Evolutionary conservation across 768 basidiomycete species (phyloP), one percentile per base, ranked within the genome.

Genomic region (Naganishia kalamii): DNA sequence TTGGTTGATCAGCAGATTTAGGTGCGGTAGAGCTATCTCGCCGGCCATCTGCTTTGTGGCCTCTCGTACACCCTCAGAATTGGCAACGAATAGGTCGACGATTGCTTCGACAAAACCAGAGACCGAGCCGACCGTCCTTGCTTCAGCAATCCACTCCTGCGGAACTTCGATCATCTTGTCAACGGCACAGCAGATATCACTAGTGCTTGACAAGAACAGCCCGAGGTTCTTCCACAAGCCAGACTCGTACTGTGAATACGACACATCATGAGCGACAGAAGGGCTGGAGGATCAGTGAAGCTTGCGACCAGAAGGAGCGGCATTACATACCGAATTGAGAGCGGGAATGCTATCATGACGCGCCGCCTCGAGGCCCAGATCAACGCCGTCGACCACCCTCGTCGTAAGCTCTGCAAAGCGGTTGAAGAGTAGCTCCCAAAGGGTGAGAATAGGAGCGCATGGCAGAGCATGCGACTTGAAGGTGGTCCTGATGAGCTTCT

Each of bases 1-100:
- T 30, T 64, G 63, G 21, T 52, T 44, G n/a, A 64, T 52, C 40
- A 64, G 29, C 15, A 64, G 13, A 25, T 52, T 51, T 1, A 64
- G 51, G 57, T 64, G 47, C 4, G 63, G 50, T n/a, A 64, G 10
- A 29, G 63, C 63, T 23, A 64, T 52, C n/a, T 64, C 63, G 19
- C 50, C 35, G 8, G 50, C 63, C 35, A 64, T 52, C 25, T 64
- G 63, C 40, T 52, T 52, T 7, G 50, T 64, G 13, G 63, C 52
- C 37, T 64, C 50, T 21, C 63, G 23, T 11, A 64, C 51, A 17
- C 44, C 27, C n/a, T 51, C 50, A 17, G 37, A 43, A n/a, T 64
- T 51, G 12, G 63, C 49, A 23, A 64, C 63, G n/a, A 52, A 52
- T 1, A 64, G 30, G 37, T 64, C 63, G 27, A 52, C 52, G 19